These are phyloP conservation scores for Boletus sp. DNA, from an alignment of 768 basidiomycete genomes.

Conservation along the genomic window DNA sequence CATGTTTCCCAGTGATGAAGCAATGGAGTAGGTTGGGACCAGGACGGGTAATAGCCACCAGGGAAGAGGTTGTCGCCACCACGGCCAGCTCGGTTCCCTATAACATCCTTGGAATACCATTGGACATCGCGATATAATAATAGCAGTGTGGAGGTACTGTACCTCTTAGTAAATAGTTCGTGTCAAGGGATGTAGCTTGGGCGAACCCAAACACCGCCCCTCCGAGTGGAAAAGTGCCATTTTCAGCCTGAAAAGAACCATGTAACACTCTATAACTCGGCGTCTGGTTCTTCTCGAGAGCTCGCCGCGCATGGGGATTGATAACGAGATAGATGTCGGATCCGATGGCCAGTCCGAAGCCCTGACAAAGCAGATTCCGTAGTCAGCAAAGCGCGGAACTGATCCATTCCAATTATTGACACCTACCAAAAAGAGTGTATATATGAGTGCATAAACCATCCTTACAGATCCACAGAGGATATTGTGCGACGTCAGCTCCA, in stretches of 20 bases:
- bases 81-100: constrained; percentile 69
- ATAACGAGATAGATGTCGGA: constrained; percentile 77
- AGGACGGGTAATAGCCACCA: constrained; percentile 78
- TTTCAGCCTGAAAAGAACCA: constrained; percentile 49
- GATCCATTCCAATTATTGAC: not conserved
- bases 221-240: constrained; percentile 42
- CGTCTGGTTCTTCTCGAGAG: constrained; percentile 30
- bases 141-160: not conserved
- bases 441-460: constrained; percentile 84
- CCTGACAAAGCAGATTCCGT: constrained; percentile 38
- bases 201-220: constrained; percentile 49
- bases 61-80: constrained; percentile 75
- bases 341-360: constrained; percentile 81
- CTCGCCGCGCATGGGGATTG: constrained; percentile 50
- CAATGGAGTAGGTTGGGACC: constrained; percentile 73
- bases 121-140: constrained; percentile 25
- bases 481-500: constrained; percentile 79
- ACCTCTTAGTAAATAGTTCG: constrained; percentile 32
- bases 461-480: constrained; percentile 79
- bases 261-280: constrained; percentile 46
- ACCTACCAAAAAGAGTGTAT: constrained; percentile 71
- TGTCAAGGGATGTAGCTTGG: constrained; percentile 31
- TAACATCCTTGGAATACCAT: constrained; percentile 57
- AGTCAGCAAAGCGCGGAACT: constrained; percentile 3
- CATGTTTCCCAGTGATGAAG: constrained; percentile 72